phyloP scores from a whole-genome alignment of 768 basidiomycete genomes.

The Nidula microcarpa region DNA sequence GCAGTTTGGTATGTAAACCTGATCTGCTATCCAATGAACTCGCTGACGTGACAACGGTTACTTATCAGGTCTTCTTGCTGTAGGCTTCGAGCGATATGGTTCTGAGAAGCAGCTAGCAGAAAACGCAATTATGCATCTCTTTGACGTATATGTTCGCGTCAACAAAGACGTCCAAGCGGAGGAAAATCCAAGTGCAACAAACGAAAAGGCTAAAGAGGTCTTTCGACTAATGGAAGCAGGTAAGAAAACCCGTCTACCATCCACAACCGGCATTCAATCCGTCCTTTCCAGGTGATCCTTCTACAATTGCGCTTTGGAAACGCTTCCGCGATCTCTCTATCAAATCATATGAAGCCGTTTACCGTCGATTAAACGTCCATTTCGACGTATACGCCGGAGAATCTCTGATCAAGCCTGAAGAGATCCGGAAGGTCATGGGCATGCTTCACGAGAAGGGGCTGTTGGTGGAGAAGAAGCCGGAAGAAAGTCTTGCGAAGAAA shows the following conservation, averaged over 20 bases:
- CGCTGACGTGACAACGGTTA: background rate
- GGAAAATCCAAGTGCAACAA: no score
- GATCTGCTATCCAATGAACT: background rate
- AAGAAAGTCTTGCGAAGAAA: no score
- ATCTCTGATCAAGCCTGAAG: background rate
- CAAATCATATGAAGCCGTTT: background rate
- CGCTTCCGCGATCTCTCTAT: background rate
- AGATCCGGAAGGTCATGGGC: no score
- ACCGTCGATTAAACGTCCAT: background rate
- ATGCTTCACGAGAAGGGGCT: background rate
- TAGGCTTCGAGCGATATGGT: background rate
- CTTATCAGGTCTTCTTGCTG: background rate
- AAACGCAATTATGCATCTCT: background rate
- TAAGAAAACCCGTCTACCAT: no score
- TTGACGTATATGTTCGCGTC: background rate
- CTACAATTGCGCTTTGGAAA: background rate
- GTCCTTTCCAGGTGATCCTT: background rate
- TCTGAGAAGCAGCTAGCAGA: background rate
- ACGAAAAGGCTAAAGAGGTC: no score
- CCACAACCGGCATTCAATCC: no score
- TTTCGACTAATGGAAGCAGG: no score
- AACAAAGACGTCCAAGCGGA: background rate
- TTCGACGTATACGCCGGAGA: background rate
- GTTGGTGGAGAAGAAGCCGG: background rate
- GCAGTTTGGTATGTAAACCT: slow-evolving; percentile 49